Conservation (phyloP, 768 basidiomycete species). For the Termitomyces titanicus region DNA sequence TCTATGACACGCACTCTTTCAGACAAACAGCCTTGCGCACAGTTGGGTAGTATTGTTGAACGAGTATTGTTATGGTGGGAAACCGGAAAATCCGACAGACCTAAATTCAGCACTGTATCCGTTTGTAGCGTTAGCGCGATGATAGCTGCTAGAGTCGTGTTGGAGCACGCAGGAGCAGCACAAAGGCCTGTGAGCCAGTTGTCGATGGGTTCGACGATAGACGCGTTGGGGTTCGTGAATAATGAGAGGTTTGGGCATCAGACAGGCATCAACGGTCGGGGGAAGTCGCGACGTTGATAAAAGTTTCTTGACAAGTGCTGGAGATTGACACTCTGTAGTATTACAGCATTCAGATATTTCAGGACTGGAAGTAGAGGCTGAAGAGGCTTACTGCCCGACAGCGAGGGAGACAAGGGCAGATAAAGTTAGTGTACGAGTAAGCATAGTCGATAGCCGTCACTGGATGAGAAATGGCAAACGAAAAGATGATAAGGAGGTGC, state of each 20-base stretch:
- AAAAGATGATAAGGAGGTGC: no score
- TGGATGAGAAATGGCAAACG: not conserved
- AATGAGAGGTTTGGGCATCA: conserved; percentile 44
- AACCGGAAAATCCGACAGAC: conserved; percentile 21
- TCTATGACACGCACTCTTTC: conserved; percentile 54
- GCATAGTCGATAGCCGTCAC: conserved; percentile 7
- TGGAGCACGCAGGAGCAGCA: conserved; percentile 47
- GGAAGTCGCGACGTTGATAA: conserved; percentile 41
- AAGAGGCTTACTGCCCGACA: conserved; percentile 13
- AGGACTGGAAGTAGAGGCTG: not conserved
- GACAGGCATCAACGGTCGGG: conserved; percentile 44
- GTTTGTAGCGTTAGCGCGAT: conserved; percentile 47
- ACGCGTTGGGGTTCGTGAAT: conserved; percentile 25
- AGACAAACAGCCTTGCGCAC: conserved; percentile 56
- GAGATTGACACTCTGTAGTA: conserved; percentile 31
- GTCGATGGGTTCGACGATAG: conserved; percentile 46
- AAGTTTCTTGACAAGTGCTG: conserved; percentile 41
- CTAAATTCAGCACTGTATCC: conserved; percentile 41
- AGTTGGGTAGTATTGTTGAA: conserved; percentile 56
- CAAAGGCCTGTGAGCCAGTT: conserved; percentile 62
- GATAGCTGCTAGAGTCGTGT: conserved; percentile 53
- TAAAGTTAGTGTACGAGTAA: conserved; percentile 10
- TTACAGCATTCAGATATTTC: not conserved
- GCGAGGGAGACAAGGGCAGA: conserved; percentile 12
- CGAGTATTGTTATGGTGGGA: conserved; percentile 26